Base-by-base conservation (phyloP, 176 grass and related monocot species). In the Cenchrus americanus region DNA sequence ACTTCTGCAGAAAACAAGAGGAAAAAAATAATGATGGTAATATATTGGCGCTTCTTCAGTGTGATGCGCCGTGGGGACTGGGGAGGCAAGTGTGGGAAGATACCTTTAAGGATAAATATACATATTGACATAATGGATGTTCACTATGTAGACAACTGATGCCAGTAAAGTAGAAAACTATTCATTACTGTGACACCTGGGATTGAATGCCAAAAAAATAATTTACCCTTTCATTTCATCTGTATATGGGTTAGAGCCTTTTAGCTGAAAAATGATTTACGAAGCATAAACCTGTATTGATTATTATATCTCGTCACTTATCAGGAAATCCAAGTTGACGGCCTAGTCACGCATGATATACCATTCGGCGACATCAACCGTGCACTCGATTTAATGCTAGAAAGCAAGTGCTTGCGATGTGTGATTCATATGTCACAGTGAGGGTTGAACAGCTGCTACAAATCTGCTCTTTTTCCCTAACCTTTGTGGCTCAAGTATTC, bases 311-410 rank as follows among this genome's bases (percentile, higher is more conserved):
- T 68, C 65, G 51, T 57, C 32, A 71, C 66, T 76, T 90, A 40
- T 76, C 87, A 98, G 96, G 96, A 98, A 92, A 93, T 98, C 71
- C 71, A 93, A 86, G 69, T 98, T 66, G 93, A 93, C 79, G 88
- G 55, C 43, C 89, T 95, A 64, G 93, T 98, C 61, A 90, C 96
- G 13, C 93, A 98, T 85, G 96, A 98, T 89, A 85, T 95, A 78
- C 49, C 85, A 83, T 98, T 98, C 79, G 55, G 49, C 70, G 80
- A 80, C 37, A 98, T 98, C 78, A 98, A 98, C 87, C 81, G 87
- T 23, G 89, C 91, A 8, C 74, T 95, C 50, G 85, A 90, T 69
- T 85, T 98, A 64, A 98, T 98, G 96, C 85, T 86, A 75, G 83
- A 95, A 87, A 87, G 90, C 21, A 95, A 81, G 77, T 95, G 96